Base-by-base conservation (phyloP, 1,284 basidiomycete species). In the Ustilago lituana region DNA sequence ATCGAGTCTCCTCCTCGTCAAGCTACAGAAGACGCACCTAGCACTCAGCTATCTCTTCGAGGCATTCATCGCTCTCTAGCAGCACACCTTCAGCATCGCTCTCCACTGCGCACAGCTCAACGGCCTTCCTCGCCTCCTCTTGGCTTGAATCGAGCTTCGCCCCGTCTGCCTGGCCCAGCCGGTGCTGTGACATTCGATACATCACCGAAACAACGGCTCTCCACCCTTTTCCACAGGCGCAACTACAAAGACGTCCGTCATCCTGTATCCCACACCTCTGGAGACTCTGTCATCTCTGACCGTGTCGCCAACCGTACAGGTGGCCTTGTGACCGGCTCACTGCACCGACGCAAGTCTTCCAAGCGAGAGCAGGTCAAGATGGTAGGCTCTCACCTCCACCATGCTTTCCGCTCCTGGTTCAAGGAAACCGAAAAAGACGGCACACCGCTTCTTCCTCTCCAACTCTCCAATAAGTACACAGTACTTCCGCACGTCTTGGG, bases 321-420 rank as follows among this genome's bases (percentile, higher is more conserved):
- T 17, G 46, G 32, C 6, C 41, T 43, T 17, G 33, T 24, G 11
- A 49, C 53, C 17, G 47, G 35, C 27, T 57, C 58, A 15, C 49
- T 63, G 15, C 43, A 47, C 27, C 52, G 52, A n/a, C 35, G 27
- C 22, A 56, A 12, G 5, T 60, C 66, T 19, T 60, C 62, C 8
- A 60, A 36, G 40, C 67, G 70, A 35, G 50, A 73, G 11, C 61
- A 66, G 31, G 66, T 73, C 61, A 74, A 29, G 29, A 77, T 77
- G 74, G 74, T 77, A 37, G 74, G 74, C 33, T 72, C 74, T 1
- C 70, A 78, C 43, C 59, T 78, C 22, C 75, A 77, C 41, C 61
- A 67, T 22, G 75, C 76, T 24, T 78, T 78, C 58, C 62, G 67
- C 48, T 64, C 66, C 44, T 78, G 76, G 76, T 78, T 78, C 68